These are phyloP conservation scores for Fusarium nematophilum DNA, from an alignment of 2,329 filamentous ascomycete genomes.

Conservation along the genomic window DNA sequence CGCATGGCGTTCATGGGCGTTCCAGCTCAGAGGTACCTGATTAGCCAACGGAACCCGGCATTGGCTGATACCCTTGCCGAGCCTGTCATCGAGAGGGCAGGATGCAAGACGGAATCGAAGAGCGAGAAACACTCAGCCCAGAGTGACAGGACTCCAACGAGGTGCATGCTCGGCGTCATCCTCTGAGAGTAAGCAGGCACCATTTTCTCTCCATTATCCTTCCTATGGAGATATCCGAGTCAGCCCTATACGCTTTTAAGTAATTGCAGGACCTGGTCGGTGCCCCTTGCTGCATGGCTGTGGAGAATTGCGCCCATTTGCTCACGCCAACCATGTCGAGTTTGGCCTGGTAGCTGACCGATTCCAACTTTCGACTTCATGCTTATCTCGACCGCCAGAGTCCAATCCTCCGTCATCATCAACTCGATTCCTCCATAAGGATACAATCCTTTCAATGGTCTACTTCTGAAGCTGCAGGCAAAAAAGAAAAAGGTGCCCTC, in stretches of 20 bases:
- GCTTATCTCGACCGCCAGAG: too few relatives aligned
- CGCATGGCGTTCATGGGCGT: too few relatives aligned
- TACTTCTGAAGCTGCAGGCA: too few relatives aligned
- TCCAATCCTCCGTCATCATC: too few relatives aligned
- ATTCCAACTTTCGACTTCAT: not conserved
- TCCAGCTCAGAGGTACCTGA: not conserved
- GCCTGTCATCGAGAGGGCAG: too few relatives aligned
- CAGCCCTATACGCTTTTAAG: slow-evolving; percentile 2
- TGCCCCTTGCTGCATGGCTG: not conserved
- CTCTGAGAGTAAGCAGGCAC: slow-evolving; percentile 4
- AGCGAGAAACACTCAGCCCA: not conserved
- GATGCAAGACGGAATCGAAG: not conserved
- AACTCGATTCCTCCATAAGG: too few relatives aligned
- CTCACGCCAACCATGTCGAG: slow-evolving; percentile 4
- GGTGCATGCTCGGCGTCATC: not conserved
- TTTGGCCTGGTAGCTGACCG: not conserved
- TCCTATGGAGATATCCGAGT: not conserved
- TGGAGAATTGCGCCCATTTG: slow-evolving; percentile 2
- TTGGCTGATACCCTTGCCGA: too few relatives aligned
- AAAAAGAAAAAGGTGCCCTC: too few relatives aligned
- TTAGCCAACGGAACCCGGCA: not conserved
- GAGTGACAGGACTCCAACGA: not conserved
- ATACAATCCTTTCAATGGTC: too few relatives aligned
- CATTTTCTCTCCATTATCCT: not conserved
- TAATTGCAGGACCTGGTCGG: not conserved